Conservation (phyloP, 495 filamentous ascomycete genomes). For the Bryoglossum gracile region DNA sequence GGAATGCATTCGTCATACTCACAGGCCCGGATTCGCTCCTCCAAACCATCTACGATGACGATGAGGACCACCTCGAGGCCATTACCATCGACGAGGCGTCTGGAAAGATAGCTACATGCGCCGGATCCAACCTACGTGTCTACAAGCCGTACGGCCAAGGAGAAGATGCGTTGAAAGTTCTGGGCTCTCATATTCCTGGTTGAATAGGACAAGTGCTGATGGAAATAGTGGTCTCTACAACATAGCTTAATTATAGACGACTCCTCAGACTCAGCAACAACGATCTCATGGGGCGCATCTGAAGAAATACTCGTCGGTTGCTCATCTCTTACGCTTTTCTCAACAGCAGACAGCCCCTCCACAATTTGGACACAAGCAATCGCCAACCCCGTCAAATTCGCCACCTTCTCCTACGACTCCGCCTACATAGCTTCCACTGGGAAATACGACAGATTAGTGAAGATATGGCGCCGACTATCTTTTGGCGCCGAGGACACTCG, state of each 20-base stretch:
- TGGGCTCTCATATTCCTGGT: slow-evolving; percentile 1
- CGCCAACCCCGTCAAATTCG: slow-evolving; percentile 67
- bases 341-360: slow-evolving; percentile 40
- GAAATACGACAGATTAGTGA: slow-evolving; percentile 72
- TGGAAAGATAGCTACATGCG: slow-evolving; percentile 77
- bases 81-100: slow-evolving; percentile 71
- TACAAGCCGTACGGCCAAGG: slow-evolving; percentile 71
- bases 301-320: slow-evolving; percentile 79
- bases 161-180: slow-evolving; percentile 62
- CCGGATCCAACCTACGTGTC: slow-evolving; percentile 57
- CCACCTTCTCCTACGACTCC: slow-evolving; percentile 78
- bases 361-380: slow-evolving; percentile 68
- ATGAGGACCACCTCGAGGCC: slow-evolving; percentile 60
- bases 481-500: slow-evolving; percentile 76
- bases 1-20: slow-evolving; percentile 79
- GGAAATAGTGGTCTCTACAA: slow-evolving; percentile 42
- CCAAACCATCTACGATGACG: slow-evolving; percentile 87
- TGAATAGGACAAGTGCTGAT: slow-evolving; percentile 36
- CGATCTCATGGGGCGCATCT: slow-evolving; percentile 77
- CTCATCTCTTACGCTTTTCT: slow-evolving; percentile 64
- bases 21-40: slow-evolving; percentile 64
- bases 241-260: slow-evolving; percentile 29
- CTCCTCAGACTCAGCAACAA: slow-evolving; percentile 39
- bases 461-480: slow-evolving; percentile 86
- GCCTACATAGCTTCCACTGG: slow-evolving; percentile 78